Evolutionary conservation across 2,329 filamentous ascomycete species (phyloP).

Genomic region (Dissoconium aciculare): DNA sequence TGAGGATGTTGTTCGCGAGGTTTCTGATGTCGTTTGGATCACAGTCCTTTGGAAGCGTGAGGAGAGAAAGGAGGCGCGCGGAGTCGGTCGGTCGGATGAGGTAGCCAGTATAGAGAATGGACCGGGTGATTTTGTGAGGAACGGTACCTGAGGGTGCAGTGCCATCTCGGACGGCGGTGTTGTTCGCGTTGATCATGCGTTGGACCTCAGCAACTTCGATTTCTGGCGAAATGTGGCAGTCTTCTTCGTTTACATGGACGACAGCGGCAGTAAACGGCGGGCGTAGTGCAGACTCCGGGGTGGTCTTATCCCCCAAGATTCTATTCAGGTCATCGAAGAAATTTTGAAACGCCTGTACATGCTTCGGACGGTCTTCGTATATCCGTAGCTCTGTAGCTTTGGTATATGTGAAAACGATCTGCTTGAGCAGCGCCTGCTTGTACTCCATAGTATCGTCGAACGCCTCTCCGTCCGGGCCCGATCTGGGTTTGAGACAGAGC

Average conservation of each 20-base stretch:
- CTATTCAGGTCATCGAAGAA: conserved; percentile 71
- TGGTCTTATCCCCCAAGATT: conserved; percentile 28
- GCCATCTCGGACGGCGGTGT: conserved; percentile 40
- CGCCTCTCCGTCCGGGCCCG: conserved; percentile 62
- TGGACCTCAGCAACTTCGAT: conserved; percentile 73
- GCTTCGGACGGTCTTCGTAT: conserved; percentile 49
- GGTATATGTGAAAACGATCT: conserved; percentile 73
- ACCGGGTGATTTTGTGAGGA: conserved; percentile 62
- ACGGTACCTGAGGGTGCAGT: conserved; percentile 32
- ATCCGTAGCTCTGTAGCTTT: conserved; percentile 64
- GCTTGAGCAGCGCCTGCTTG: conserved; percentile 72
- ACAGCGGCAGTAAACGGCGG: conserved; percentile 63
- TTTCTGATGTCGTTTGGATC: conserved; percentile 58
- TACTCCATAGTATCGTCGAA: conserved; percentile 79
- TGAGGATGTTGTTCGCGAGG: conserved; percentile 82
- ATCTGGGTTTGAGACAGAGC: conserved; percentile 70
- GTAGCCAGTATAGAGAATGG: conserved; percentile 84
- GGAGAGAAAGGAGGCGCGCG: conserved; percentile 55
- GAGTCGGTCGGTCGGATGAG: conserved; percentile 60
- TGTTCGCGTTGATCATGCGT: conserved; percentile 79
- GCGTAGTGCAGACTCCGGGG: conserved; percentile 26
- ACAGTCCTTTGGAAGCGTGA: conserved; percentile 44
- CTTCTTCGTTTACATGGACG: conserved; percentile 66
- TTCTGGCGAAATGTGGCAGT: conserved; percentile 59
- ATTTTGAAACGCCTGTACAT: conserved; percentile 67